phyloP scores from a whole-genome alignment of 2,329 filamentous ascomycete genomes.

The Moelleriella libera region DNA sequence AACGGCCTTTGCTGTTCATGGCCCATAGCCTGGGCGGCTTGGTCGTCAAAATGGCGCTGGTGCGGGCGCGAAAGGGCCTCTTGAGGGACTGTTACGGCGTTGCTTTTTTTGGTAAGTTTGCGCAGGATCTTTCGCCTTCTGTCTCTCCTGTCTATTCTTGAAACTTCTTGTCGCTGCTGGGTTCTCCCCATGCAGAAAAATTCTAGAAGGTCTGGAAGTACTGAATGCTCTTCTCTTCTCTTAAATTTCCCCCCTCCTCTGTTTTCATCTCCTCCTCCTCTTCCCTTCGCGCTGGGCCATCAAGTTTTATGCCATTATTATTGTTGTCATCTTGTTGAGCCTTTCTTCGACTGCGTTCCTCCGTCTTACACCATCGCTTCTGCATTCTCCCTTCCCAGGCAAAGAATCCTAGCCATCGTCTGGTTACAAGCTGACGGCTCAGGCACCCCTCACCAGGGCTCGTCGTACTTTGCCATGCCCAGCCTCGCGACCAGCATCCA shows the following conservation, averaged over 20 bases:
- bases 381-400: too few relatives aligned
- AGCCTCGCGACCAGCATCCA: slow-evolving; percentile 41
- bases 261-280: too few relatives aligned
- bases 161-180: background rate
- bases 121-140: background rate
- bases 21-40: slow-evolving; percentile 48
- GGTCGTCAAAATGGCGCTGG: slow-evolving; percentile 41
- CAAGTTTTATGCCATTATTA: too few relatives aligned
- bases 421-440: too few relatives aligned
- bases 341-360: background rate
- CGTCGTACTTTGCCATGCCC: slow-evolving; percentile 45
- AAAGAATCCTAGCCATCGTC: too few relatives aligned
- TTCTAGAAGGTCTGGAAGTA: too few relatives aligned
- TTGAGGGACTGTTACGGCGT: slow-evolving; percentile 44
- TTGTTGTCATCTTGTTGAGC: too few relatives aligned
- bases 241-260: too few relatives aligned
- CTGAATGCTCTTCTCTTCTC: too few relatives aligned
- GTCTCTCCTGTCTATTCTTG: too few relatives aligned
- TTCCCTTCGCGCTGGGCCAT: too few relatives aligned
- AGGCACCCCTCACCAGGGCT: slow-evolving; percentile 49
- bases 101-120: slow-evolving; percentile 40
- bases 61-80: slow-evolving; percentile 30
- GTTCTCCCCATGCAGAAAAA: too few relatives aligned
- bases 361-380: background rate
- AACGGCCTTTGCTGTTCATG: slow-evolving; percentile 43